These are phyloP conservation scores for Amphirosellinia nigrospora DNA, from an alignment of 495 filamentous ascomycete species.

Conservation along the genomic window DNA sequence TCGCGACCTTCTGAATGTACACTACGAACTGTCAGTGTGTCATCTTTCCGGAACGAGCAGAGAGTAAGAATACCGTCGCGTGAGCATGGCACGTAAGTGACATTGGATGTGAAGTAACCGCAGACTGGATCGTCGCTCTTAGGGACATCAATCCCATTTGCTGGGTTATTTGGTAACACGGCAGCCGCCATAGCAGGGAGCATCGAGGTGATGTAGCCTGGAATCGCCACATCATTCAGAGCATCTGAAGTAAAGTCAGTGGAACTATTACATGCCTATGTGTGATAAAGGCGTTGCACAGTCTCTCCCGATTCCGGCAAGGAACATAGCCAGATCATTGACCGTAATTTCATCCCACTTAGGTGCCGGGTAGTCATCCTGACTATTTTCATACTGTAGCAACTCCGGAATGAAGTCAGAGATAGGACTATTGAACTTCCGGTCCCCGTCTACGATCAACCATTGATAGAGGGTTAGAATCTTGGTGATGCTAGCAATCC, in stretches of 20 bases:
- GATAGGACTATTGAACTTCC: slow-evolving; percentile 23
- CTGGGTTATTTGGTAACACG: slow-evolving; percentile 13
- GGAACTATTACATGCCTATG: neutral
- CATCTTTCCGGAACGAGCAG: neutral
- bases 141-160: slow-evolving; percentile 9
- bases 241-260: slow-evolving; percentile 13
- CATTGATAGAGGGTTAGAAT: slow-evolving; percentile 47
- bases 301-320: slow-evolving; percentile 5
- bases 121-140: slow-evolving; percentile 5
- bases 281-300: neutral
- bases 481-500: slow-evolving; percentile 53
- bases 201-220: neutral
- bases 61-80: neutral
- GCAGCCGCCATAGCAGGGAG: slow-evolving; percentile 11
- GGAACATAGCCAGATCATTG: slow-evolving; percentile 12
- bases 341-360: slow-evolving; percentile 16
- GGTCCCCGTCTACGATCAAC: slow-evolving; percentile 27
- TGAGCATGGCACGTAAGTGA: slow-evolving; percentile 3
- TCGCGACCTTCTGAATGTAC: slow-evolving; percentile 7
- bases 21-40: neutral
- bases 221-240: slow-evolving; percentile 9
- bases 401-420: slow-evolving; percentile 8
- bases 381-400: neutral
- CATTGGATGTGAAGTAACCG: slow-evolving; percentile 11
- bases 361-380: slow-evolving; percentile 2